A percentile compares a stretch with the other conserved stretches of the same genome.
Evolutionary conservation across 2,329 filamentous ascomycete genomes (phyloP).

Genomic region (Biscogniauxia mediterranea): DNA sequence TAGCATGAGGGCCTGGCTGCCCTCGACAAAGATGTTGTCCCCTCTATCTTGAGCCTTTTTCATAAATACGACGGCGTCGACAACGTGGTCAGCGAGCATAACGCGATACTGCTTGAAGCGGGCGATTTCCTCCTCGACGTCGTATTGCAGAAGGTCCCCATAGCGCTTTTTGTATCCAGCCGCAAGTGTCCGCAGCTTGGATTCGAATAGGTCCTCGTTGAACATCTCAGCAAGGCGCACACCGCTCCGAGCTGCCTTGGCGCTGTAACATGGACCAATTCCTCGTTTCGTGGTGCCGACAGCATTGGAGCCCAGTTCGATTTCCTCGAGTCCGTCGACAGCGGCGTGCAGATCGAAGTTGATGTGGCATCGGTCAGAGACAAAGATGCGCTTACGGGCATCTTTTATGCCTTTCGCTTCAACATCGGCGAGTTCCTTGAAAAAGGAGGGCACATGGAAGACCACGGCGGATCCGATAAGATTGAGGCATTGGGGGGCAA

Average conservation of each 20-base stretch:
- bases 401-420: conserved; percentile 58
- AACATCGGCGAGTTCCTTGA: conserved; percentile 61
- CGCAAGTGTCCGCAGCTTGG: conserved; percentile 60
- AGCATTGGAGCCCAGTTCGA: conserved; percentile 39
- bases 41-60: conserved; percentile 57
- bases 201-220: conserved; percentile 61
- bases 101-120: conserved; percentile 58
- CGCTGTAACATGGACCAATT: conserved; percentile 38
- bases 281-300: conserved; percentile 19
- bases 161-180: conserved; percentile 64
- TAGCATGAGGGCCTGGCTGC: conserved; percentile 60
- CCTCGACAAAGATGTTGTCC: conserved; percentile 65
- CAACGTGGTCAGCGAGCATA: conserved; percentile 57
- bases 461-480: conserved; percentile 67
- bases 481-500: conserved; percentile 70
- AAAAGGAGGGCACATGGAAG: conserved; percentile 54
- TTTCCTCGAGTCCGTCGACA: conserved; percentile 66
- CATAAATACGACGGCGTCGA: conserved; percentile 68
- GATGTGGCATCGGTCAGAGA: conserved; percentile 61
- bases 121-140: conserved; percentile 67
- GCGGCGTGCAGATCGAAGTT: conserved; percentile 63
- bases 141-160: conserved; percentile 62
- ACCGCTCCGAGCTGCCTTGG: conserved; percentile 63
- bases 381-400: conserved; percentile 57
- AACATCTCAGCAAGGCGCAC: conserved; percentile 67